Conservation (phyloP, 2,329 filamentous ascomycete species). For the Aspergillus sp. region DNA sequence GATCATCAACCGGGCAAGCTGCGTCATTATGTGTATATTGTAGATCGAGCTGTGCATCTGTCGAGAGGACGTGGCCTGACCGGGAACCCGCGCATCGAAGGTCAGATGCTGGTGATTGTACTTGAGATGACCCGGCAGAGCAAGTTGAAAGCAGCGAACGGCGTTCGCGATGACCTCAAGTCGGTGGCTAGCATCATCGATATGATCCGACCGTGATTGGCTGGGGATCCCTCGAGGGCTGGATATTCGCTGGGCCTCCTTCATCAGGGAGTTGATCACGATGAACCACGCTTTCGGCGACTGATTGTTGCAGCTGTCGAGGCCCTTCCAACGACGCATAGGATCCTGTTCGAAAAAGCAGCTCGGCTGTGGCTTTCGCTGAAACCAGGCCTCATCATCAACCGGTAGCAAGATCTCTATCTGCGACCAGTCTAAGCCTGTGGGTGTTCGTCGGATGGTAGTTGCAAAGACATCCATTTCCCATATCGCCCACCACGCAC, state of each 20-base stretch:
- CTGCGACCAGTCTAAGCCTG: constrained; percentile 36
- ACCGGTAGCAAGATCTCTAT: constrained; percentile 39
- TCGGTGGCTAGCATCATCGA: constrained; percentile 19
- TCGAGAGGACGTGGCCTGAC: neutral
- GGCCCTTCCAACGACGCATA: constrained; percentile 31
- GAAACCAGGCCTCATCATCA: constrained; percentile 36
- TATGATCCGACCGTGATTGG: neutral
- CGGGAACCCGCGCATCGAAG: constrained; percentile 17
- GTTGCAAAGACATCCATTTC: constrained; percentile 46
- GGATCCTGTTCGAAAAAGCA: constrained; percentile 32
- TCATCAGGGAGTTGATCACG: constrained; percentile 42
- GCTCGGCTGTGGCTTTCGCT: constrained; percentile 20
- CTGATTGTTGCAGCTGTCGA: constrained; percentile 31
- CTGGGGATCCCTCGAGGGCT: neutral
- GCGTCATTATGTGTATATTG: neutral
- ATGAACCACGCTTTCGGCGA: constrained; percentile 42
- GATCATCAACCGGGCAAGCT: neutral
- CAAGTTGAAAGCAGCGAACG: constrained; percentile 30
- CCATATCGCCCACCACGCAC: constrained; percentile 45
- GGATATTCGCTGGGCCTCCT: constrained; percentile 31
- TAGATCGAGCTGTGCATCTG: neutral
- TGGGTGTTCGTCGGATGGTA: constrained; percentile 39
- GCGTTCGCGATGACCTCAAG: constrained; percentile 33
- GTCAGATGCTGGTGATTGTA: constrained; percentile 33
- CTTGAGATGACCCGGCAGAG: constrained; percentile 28